Evolutionary conservation across 805 yeast genomes (phyloP), one percentile per base, ranked within the genome.

Genomic region (Ogataea trehaloabstinens): DNA sequence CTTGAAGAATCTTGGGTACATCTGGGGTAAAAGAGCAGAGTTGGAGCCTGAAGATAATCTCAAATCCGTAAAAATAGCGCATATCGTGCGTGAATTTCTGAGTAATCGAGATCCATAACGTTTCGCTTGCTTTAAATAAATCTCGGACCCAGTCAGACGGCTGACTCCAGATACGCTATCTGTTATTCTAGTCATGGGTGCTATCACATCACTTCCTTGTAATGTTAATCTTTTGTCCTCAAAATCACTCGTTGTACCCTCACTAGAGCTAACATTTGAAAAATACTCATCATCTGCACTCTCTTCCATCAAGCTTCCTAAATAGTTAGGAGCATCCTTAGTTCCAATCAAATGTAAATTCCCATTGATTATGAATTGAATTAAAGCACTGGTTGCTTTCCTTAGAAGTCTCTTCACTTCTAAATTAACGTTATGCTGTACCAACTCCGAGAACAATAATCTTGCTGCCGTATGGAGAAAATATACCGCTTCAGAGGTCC

Each of bases 311-410:
- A 54, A 37, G 4, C 49, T 48, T 4, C 58, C 60, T 19, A 53
- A 35, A 35, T 45, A 53, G 29, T 53, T 46, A 4, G 53, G 55
- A 5, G 55, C 38, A 27, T 44, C 45, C 18, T 42, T 40, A 32
- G 44, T 41, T 13, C 68, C 64, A 32, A 68, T 66, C 37, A 83
- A 64, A 55, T 76, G 83, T n/a, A 84, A 55, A 34, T 74, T 68
- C 6, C 86, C 84, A 52, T 80, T 80, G 40, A 82, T 74, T 41
- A 80, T 78, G 40, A 85, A 70, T 42, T 78, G 83, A 2, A 86
- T 74, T 41, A 79, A 70, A 1, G 82, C 66, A 6, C 70, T 61
- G 0, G 80, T 73, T 12, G 82, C 64, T 42, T 72, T 70, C 49
- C 71, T 76, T 47, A 83, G 57, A 27, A 76, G 61, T 38, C 67